These are phyloP conservation scores for Xerophyta viscosa DNA, from an alignment of 106 monocot species.

Conservation along the genomic window DNA sequence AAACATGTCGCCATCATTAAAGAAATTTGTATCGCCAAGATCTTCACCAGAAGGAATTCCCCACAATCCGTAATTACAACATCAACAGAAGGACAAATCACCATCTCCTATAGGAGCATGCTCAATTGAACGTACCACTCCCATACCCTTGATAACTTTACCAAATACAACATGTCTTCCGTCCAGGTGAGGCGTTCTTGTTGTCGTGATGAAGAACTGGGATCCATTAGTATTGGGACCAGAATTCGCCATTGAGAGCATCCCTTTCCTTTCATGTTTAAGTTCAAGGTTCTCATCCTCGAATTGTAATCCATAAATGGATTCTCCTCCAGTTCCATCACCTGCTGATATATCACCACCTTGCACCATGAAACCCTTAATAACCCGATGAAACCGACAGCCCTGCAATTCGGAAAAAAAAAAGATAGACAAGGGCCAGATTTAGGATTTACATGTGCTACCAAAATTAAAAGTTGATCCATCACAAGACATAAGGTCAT, in stretches of 20 bases:
- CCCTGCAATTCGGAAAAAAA: too few species aligned
- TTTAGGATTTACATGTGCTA: too few species aligned
- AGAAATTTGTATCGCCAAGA: conserved; percentile 67
- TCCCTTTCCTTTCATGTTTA: conserved; percentile 40
- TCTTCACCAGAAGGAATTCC: conserved; percentile 42
- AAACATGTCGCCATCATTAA: conserved; percentile 76
- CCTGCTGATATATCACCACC: conserved; percentile 31
- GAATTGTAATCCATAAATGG: conserved; percentile 30
- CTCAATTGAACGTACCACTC: conserved; percentile 31
- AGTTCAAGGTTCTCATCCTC: conserved; percentile 29
- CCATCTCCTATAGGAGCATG: conserved; percentile 21
- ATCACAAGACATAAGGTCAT: too few species aligned
- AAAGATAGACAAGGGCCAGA: too few species aligned
- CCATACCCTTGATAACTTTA: conserved; percentile 35
- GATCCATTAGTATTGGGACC: conserved; percentile 24
- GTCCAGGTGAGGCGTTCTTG: conserved; percentile 29
- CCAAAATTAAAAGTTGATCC: too few species aligned
- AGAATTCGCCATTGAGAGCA: conserved; percentile 35
- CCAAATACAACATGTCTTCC: conserved; percentile 41
- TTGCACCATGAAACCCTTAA: conserved; percentile 7
- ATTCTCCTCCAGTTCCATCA: conserved; percentile 35
- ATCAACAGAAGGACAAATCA: conserved; percentile 21
- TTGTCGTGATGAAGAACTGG: conserved; percentile 35
- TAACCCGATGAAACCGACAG: too few species aligned
- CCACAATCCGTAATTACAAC: neutral